phyloP scores from a whole-genome alignment of 768 basidiomycete species.

The Solioccasus polychromus region DNA sequence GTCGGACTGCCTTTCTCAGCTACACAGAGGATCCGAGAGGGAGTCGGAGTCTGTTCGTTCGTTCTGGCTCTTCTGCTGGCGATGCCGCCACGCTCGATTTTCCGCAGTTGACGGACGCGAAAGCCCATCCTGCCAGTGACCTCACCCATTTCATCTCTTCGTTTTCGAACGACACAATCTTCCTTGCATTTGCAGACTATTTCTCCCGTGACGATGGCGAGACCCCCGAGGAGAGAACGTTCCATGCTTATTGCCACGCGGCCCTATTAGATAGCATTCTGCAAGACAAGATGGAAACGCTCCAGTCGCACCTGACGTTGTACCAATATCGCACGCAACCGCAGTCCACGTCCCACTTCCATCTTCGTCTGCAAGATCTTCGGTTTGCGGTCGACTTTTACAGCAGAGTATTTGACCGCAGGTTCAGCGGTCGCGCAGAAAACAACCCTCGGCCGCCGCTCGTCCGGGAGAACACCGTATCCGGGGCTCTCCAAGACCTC shows the following conservation, averaged over 20 bases:
- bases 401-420: slow-evolving; percentile 65
- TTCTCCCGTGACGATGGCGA: slow-evolving; percentile 63
- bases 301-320: slow-evolving; percentile 72
- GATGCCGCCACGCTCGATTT: slow-evolving; percentile 86
- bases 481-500: slow-evolving; percentile 60
- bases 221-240: slow-evolving; percentile 55
- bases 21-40: slow-evolving; percentile 95
- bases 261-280: slow-evolving; percentile 81
- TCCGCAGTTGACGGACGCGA: slow-evolving; percentile 66
- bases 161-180: slow-evolving; percentile 77
- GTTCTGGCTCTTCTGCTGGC: slow-evolving; percentile 80
- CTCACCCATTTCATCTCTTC: slow-evolving; percentile 84
- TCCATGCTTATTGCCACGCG: slow-evolving; percentile 74
- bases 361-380: slow-evolving; percentile 68
- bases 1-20: slow-evolving; percentile 86
- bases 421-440: slow-evolving; percentile 70
- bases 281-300: slow-evolving; percentile 82
- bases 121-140: slow-evolving; percentile 67
- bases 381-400: slow-evolving; percentile 78
- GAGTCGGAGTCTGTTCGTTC: slow-evolving; percentile 85
- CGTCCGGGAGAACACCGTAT: slow-evolving; percentile 69
- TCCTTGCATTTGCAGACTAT: slow-evolving; percentile 79
- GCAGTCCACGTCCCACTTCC: slow-evolving; percentile 56
- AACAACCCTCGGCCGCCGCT: slow-evolving; percentile 64
- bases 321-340: slow-evolving; percentile 66